Percentiles rank a stretch among this genome's conserved stretches.
These are phyloP conservation scores for Starmerella kuoi DNA, from an alignment of 805 yeast genomes.

Conservation along the genomic window DNA sequence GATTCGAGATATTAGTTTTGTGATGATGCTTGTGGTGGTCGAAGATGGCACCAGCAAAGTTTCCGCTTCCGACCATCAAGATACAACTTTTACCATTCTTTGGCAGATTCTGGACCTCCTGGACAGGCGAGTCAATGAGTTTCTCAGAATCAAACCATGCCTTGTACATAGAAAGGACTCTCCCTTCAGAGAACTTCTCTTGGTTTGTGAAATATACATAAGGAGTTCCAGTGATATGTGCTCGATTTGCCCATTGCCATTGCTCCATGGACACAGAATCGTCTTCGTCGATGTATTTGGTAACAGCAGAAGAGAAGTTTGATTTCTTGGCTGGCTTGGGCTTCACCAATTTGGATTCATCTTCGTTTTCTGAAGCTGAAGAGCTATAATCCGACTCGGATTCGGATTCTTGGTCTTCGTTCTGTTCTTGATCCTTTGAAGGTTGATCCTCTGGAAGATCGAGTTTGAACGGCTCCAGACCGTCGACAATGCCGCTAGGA, in stretches of 20 bases:
- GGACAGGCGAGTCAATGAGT: constrained; percentile 38
- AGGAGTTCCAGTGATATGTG: constrained; percentile 43
- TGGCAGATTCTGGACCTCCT: constrained; percentile 35
- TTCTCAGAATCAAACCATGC: constrained; percentile 38
- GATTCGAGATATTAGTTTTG: constrained; percentile 48
- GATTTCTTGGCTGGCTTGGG: constrained; percentile 1
- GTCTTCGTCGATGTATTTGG: constrained; percentile 32
- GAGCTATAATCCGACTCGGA: constrained; percentile 3
- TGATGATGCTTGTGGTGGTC: constrained; percentile 47
- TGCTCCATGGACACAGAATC: constrained; percentile 15
- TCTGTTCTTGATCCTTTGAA: constrained; percentile 3
- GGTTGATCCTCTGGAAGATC: constrained; percentile 10
- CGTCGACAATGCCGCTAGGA: constrained; percentile 19
- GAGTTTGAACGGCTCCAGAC: constrained; percentile 23
- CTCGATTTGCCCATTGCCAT: constrained; percentile 21
- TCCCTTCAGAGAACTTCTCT: constrained; percentile 31
- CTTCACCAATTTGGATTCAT: neutral
- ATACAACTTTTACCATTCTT: constrained; percentile 45
- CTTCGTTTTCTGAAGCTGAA: neutral
- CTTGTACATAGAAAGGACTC: constrained; percentile 59
- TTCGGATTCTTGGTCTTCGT: constrained; percentile 9
- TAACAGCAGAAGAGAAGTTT: constrained; percentile 32
- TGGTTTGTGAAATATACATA: constrained; percentile 45
- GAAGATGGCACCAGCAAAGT: constrained; percentile 89
- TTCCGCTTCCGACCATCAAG: constrained; percentile 95